Conservation (phyloP, 2,329 filamentous ascomycete genomes). For the Phaeosphaeriaceae sp. region DNA sequence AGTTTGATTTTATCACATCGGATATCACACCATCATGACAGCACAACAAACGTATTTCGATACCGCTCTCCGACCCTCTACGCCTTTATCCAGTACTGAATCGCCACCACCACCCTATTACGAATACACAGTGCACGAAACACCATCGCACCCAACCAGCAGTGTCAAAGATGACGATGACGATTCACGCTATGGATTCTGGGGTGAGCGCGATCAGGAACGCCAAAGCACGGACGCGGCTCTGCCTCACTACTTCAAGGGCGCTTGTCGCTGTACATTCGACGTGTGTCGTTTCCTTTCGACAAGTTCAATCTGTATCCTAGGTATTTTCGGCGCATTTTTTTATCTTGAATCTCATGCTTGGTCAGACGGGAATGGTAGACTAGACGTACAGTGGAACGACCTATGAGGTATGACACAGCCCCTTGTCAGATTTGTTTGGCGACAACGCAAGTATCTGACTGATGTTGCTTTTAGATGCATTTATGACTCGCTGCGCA, state of each 20-base stretch:
- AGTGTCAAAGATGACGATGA: conserved; percentile 7
- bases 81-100: not conserved
- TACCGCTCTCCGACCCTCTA: conserved; percentile 14
- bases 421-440: too few relatives aligned
- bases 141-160: not conserved
- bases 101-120: not conserved
- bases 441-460: conserved; percentile 3
- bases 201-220: conserved; percentile 9
- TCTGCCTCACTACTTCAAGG: not conserved
- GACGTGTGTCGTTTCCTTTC: conserved; percentile 11
- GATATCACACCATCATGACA: not conserved
- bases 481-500: conserved; percentile 23
- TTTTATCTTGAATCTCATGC: conserved; percentile 6
- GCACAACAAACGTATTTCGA: conserved; percentile 2
- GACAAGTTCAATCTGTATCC: conserved; percentile 4
- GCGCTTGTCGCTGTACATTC: not conserved
- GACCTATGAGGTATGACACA: too few relatives aligned
- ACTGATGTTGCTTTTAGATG: conserved; percentile 13
- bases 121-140: not conserved
- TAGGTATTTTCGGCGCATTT: conserved; percentile 4
- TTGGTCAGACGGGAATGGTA: conserved; percentile 9
- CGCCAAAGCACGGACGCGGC: not conserved
- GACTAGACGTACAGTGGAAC: not conserved
- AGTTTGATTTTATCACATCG: not conserved
- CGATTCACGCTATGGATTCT: conserved; percentile 16